Evolutionary conservation across 169 alveolate genomes (phyloP).

Genomic region (Cyclospora cayetanensis): DNA sequence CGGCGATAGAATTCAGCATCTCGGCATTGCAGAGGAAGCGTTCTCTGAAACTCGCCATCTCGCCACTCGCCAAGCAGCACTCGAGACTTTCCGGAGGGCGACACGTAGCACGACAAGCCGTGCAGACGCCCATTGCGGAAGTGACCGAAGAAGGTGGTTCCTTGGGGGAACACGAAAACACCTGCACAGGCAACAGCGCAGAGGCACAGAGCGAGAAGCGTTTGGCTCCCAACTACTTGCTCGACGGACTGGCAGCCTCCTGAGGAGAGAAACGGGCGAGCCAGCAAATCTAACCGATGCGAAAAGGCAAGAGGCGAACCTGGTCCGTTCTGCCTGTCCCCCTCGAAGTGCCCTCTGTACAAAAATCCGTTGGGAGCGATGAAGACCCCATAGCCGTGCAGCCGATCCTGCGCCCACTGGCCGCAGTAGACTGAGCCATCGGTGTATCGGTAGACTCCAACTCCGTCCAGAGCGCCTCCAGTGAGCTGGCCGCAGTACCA

Average conservation of each 20-base stretch:
- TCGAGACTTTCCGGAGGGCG: neutral
- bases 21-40: conserved; percentile 45
- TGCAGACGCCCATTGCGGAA: conserved; percentile 55
- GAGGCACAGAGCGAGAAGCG: neutral
- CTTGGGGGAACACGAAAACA: conserved; percentile 49
- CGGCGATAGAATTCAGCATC: conserved; percentile 25
- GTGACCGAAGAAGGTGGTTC: conserved; percentile 43
- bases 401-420: conserved; percentile 59
- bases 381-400: conserved; percentile 69
- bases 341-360: conserved; percentile 60
- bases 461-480: conserved; percentile 59
- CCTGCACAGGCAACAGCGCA: neutral
- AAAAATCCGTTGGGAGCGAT: conserved; percentile 55
- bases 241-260: neutral
- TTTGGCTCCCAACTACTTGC: neutral
- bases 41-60: conserved; percentile 51
- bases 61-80: conserved; percentile 57
- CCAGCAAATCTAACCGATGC: too few species aligned
- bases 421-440: conserved; percentile 68
- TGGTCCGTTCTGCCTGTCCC: conserved; percentile 55
- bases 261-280: neutral
- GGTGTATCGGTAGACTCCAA: conserved; percentile 63
- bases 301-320: too few species aligned
- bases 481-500: conserved; percentile 64
- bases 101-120: conserved; percentile 61